A percentile compares a stretch with the other conserved stretches of the same genome.
These are phyloP conservation scores for Saccharum hybrid DNA, from an alignment of 202 grass and related monocot species.

Conservation along the genomic window DNA sequence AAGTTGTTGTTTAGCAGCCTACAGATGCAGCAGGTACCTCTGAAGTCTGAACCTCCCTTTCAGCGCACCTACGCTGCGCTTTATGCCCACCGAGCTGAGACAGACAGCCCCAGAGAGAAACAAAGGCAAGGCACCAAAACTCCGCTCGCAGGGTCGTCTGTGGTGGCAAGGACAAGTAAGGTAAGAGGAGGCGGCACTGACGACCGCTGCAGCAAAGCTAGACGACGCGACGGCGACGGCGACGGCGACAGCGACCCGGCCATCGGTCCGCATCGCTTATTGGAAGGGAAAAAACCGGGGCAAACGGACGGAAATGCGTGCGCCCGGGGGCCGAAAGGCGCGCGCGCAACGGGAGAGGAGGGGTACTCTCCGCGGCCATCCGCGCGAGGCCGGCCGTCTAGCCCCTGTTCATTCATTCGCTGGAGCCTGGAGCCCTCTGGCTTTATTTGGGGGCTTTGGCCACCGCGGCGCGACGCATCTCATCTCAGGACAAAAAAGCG, in stretches of 20 bases:
- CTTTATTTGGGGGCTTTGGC: background rate
- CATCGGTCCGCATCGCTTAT: constrained; percentile 34
- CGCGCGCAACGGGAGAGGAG: too few species aligned
- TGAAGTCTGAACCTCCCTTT: background rate
- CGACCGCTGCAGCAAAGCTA: background rate
- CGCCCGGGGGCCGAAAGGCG: constrained; percentile 23
- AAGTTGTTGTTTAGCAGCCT: constrained; percentile 10
- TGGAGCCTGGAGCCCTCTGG: background rate
- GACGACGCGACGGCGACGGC: background rate
- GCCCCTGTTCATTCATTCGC: background rate
- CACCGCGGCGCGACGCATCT: background rate
- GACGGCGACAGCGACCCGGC: constrained; percentile 49
- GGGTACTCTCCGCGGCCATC: constrained; percentile 19
- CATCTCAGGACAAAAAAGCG: background rate
- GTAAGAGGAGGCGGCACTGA: background rate
- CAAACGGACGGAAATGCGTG: background rate
- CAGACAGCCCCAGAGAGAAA: background rate
- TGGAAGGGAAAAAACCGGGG: background rate
- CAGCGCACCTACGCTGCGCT: background rate
- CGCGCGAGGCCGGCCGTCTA: constrained; percentile 30
- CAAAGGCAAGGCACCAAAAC: constrained; percentile 20
- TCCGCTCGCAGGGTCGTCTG: too few species aligned
- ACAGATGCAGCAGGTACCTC: background rate
- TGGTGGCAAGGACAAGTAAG: too few species aligned
- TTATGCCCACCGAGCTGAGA: constrained; percentile 27